phyloP scores from a whole-genome alignment of 257 asterid genomes.

The Gentiana straminea region DNA sequence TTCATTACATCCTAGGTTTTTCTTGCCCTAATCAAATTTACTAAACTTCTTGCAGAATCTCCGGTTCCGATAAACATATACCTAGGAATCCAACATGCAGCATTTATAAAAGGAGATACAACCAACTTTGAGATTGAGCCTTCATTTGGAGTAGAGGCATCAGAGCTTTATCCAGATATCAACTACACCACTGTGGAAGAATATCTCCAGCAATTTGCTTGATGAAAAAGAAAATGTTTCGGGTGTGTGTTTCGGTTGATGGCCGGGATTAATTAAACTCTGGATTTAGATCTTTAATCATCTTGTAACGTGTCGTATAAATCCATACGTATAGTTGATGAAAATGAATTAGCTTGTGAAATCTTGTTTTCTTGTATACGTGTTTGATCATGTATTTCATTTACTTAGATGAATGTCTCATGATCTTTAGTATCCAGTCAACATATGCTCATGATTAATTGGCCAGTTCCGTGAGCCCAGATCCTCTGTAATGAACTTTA shows the following conservation, averaged over 20 bases:
- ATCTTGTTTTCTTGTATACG: no score
- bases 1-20: background rate
- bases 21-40: background rate
- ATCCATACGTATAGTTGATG: no score
- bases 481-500: no score
- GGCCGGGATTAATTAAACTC: background rate
- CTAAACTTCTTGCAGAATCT: slow-evolving; percentile 24
- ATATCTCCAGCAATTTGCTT: slow-evolving; percentile 34
- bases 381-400: no score
- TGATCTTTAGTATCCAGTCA: no score
- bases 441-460: no score
- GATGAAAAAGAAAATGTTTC: slow-evolving; percentile 2
- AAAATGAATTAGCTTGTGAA: no score
- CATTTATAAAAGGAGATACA: slow-evolving; percentile 44
- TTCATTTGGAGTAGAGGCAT: slow-evolving; percentile 50
- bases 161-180: slow-evolving; percentile 58
- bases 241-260: background rate
- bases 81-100: slow-evolving; percentile 34
- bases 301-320: no score
- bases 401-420: no score
- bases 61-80: slow-evolving; percentile 32
- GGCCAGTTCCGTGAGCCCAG: no score
- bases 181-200: slow-evolving; percentile 53
- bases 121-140: slow-evolving; percentile 62
- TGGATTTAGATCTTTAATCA: background rate